phyloP scores from a whole-genome alignment of 148 eudicot genomes.

The Rhododendron molle region DNA sequence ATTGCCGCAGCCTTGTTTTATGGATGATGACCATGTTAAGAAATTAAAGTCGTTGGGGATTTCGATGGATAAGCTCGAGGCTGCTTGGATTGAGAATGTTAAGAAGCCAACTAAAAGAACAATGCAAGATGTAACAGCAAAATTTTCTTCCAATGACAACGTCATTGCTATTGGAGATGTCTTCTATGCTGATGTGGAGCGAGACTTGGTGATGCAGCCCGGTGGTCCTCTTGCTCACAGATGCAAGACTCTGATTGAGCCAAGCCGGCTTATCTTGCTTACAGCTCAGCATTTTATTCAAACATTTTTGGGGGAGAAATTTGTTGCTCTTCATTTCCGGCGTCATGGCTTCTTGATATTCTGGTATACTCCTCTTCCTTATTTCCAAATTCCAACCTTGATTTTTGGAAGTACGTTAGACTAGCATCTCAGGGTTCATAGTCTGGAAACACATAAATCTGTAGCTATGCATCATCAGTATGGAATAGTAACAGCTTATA shows the following conservation, averaged over 20 bases:
- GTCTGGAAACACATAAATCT: not conserved
- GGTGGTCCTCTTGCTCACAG: slow-evolving; percentile 95
- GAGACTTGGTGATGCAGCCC: slow-evolving; percentile 90
- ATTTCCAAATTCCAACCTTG: not conserved
- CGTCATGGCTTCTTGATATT: slow-evolving; percentile 95
- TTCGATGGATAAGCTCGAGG: slow-evolving; percentile 62
- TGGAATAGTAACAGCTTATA: not conserved
- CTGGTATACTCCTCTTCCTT: slow-evolving; percentile 50
- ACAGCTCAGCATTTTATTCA: slow-evolving; percentile 96
- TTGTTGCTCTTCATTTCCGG: slow-evolving; percentile 86
- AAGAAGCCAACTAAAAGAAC: slow-evolving; percentile 68
- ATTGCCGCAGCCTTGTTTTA: slow-evolving; percentile 53
- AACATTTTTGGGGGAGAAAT: slow-evolving; percentile 83
- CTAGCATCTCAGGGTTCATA: not conserved
- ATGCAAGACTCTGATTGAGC: slow-evolving; percentile 85
- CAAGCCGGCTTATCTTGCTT: slow-evolving; percentile 75
- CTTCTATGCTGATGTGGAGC: slow-evolving; percentile 85
- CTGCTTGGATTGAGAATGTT: slow-evolving; percentile 86
- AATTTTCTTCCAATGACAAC: slow-evolving; percentile 68
- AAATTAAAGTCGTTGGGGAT: slow-evolving; percentile 78
- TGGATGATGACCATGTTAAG: slow-evolving; percentile 85
- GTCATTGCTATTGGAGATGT: slow-evolving; percentile 96
- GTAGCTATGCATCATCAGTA: not conserved
- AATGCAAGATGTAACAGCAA: slow-evolving; percentile 49
- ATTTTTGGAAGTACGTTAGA: not conserved